Conservation (phyloP, 2,329 filamentous ascomycete species). For the Chalaropsis ovoidea region DNA sequence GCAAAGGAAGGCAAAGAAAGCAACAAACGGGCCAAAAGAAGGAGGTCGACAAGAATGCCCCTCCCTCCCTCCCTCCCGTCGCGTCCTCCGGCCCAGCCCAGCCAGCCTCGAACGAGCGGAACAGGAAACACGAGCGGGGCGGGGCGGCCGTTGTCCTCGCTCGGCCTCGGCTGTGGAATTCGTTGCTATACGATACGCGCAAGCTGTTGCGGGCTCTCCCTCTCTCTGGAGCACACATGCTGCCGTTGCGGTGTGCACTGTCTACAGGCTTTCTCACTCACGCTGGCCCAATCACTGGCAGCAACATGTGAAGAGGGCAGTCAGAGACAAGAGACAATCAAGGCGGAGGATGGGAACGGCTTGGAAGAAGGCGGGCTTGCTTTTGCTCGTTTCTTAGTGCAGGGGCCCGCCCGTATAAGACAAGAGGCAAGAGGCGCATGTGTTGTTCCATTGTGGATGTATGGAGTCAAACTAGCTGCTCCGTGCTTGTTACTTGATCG, state of each 20-base stretch:
- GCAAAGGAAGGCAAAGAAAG: background rate
- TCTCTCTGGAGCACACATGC: background rate
- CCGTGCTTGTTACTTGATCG: background rate
- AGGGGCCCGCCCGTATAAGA: background rate
- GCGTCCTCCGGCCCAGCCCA: too few species aligned
- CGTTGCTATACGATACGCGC: constrained; percentile 4
- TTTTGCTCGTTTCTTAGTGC: background rate
- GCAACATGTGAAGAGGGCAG: too few species aligned
- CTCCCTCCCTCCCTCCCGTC: too few species aligned
- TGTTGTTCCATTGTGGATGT: background rate
- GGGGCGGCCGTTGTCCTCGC: background rate
- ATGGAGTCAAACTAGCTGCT: background rate
- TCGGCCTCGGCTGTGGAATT: background rate
- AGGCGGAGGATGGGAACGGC: too few species aligned
- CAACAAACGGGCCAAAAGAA: background rate
- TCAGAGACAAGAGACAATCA: too few species aligned
- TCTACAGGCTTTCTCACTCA: background rate
- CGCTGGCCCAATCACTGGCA: background rate
- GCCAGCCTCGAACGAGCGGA: background rate
- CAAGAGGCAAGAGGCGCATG: background rate
- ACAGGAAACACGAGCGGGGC: background rate
- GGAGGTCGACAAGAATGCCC: background rate
- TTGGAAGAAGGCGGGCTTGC: background rate
- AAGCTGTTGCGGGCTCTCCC: background rate
- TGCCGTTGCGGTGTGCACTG: background rate